These are phyloP conservation scores for Fusarium papillatum DNA, from an alignment of 2,329 filamentous ascomycete genomes.

Conservation along the genomic window DNA sequence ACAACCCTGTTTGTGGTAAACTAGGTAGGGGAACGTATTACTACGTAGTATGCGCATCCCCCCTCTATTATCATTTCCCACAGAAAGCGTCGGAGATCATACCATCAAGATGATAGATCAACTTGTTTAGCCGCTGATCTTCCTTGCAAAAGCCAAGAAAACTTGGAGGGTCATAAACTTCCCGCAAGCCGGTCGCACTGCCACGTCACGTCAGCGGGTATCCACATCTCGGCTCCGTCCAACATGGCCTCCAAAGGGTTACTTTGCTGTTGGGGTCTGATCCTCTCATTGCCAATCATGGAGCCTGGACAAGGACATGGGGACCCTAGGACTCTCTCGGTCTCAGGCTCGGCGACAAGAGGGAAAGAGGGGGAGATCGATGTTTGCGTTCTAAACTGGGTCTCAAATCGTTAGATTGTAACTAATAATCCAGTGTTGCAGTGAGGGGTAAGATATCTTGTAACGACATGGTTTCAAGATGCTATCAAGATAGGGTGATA, in stretches of 20 bases:
- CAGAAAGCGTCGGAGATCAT: slow-evolving; percentile 7
- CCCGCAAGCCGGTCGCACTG: not conserved
- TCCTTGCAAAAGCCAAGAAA: not conserved
- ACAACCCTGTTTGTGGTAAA: no score
- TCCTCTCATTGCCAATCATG: not conserved
- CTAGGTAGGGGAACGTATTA: no score
- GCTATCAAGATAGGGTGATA: no score
- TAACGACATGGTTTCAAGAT: not conserved
- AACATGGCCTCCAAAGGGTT: not conserved
- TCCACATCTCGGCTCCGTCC: slow-evolving; percentile 20
- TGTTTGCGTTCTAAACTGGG: not conserved
- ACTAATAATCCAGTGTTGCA: not conserved
- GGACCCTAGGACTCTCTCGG: not conserved
- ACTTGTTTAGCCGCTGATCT: slow-evolving; percentile 6
- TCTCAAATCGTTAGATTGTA: not conserved
- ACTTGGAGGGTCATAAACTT: slow-evolving; percentile 12
- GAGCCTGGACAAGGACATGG: not conserved
- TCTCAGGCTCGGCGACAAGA: not conserved
- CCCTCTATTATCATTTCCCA: slow-evolving; percentile 1
- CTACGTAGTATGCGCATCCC: not conserved
- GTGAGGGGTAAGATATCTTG: not conserved
- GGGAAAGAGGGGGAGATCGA: not conserved
- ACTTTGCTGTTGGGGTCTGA: not conserved
- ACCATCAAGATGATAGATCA: slow-evolving; percentile 7
- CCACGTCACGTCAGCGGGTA: slow-evolving; percentile 10